Base-by-base conservation (phyloP, 306 rosid species). In the Purshia tridentata region DNA sequence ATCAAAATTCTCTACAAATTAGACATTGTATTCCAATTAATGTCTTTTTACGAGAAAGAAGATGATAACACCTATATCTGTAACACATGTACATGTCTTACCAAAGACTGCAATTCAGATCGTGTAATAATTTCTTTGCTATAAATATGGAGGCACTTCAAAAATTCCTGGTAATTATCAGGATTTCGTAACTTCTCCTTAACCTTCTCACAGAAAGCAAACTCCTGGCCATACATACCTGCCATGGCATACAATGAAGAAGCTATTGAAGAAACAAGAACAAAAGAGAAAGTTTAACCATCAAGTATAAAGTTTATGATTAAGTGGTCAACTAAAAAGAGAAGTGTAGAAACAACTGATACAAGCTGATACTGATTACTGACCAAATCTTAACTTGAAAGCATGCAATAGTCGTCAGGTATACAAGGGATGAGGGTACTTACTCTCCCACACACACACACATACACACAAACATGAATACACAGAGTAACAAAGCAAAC, bases 61-160 rank as follows among this genome's bases (percentile, higher is more conserved):
- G 48, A 70, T 40, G 10, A 23, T 8, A 40, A 61, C 71, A 51
- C 20, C 55, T 18, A 53, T 8, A 68, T 18, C 14, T 9, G 13
- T 11, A 40, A 22, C 23, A 45, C 42, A 55, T 11, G 66, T 12
- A 52, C 5, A 52, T 23, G 49, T 41, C 89, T 65, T 91, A 95
- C 99, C 99, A 95, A 77, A 77, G 96, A 70, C 72, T 91, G 92
- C 86, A 95, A 81, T 73, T 95, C 98, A 60, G 87, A 76, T 56
- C 93, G 83, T 41, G 96, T 90, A 75, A 95, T 95, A 81, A 95
- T 95, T 76, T 92, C 98, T 88, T 83, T 90, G 96, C 93, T 88
- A 81, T 90, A 92, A 70, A 95, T 95, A 84, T 95, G 98, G 63
- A 95, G 88, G 71, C 98, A 92, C 88, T 84, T 91, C 96, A 95